These are phyloP conservation scores for Cucurbita ficifolia DNA, from an alignment of 306 rosid genomes.

Conservation along the genomic window DNA sequence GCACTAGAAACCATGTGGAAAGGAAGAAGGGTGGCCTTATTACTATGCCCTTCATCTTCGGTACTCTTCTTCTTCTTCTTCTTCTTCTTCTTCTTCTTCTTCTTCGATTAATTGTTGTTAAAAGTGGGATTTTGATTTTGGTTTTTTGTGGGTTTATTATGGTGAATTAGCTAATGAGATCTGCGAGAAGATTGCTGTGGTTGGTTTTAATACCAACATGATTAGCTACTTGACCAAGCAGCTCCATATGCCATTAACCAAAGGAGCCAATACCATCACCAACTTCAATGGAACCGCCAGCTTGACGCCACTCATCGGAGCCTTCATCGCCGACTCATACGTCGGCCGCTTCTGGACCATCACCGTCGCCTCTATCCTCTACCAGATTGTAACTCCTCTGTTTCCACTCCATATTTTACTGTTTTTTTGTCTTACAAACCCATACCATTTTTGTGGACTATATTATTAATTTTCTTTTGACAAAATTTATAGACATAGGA, in stretches of 20 bases:
- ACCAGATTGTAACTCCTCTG: constrained; percentile 33
- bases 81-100: neutral
- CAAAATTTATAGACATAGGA: too few species aligned
- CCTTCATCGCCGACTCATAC: constrained; percentile 68
- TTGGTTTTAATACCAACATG: constrained; percentile 74
- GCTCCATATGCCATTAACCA: constrained; percentile 72
- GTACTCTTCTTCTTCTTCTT: constrained; percentile 16
- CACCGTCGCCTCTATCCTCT: constrained; percentile 50
- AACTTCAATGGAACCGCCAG: constrained; percentile 74
- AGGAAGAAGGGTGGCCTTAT: constrained; percentile 62
- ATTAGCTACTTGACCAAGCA: constrained; percentile 72
- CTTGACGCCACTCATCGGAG: constrained; percentile 87
- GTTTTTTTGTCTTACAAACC: too few species aligned
- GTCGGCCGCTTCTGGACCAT: constrained; percentile 80
- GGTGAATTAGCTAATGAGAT: constrained; percentile 47
- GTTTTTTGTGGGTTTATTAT: too few species aligned
- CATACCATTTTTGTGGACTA: too few species aligned
- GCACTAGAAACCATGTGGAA: neutral
- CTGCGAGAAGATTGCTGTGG: constrained; percentile 88
- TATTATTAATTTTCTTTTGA: too few species aligned
- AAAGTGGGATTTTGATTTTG: too few species aligned
- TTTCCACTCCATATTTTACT: neutral
- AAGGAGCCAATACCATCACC: constrained; percentile 85
- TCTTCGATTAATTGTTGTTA: neutral
- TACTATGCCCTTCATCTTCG: constrained; percentile 94